These are phyloP conservation scores for Boletus bicolor DNA, from an alignment of 768 basidiomycete genomes.

Conservation along the genomic window DNA sequence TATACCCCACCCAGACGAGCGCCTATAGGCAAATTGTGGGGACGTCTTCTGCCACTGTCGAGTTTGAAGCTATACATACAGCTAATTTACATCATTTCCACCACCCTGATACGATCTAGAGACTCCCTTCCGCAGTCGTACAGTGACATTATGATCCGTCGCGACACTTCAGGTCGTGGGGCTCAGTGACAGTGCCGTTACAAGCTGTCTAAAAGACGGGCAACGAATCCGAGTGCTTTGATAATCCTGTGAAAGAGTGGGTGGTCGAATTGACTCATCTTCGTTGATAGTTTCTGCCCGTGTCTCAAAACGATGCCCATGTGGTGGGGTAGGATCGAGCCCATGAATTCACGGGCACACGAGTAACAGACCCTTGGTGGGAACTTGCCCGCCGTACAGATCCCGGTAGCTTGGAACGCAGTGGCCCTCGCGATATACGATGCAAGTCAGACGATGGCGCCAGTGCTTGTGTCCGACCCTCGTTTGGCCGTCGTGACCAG, in stretches of 20 bases:
- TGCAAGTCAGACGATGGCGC: constrained; percentile 1
- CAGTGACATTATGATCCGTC: constrained; percentile 4
- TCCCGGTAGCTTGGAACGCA: neutral
- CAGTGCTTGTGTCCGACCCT: neutral
- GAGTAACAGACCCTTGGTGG: neutral
- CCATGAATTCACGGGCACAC: constrained; percentile 11
- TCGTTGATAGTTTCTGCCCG: neutral
- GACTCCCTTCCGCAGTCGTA: neutral
- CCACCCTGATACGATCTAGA: neutral
- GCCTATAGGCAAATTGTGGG: neutral
- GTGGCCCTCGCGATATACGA: neutral
- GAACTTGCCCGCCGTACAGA: neutral
- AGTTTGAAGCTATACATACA: neutral
- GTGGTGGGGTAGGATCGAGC: neutral
- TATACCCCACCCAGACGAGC: neutral
- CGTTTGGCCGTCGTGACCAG: no score
- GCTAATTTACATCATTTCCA: neutral
- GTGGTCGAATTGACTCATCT: neutral
- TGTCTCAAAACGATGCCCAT: neutral
- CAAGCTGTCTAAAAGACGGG: neutral
- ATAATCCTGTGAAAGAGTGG: neutral
- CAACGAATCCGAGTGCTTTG: neutral
- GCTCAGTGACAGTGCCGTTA: neutral
- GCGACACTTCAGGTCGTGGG: neutral
- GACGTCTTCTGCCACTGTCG: neutral